Percentiles rank a stretch among this genome's conserved stretches.
These are phyloP conservation scores for Termitomyces sp. DNA, from an alignment of 768 basidiomycete genomes.

Conservation along the genomic window DNA sequence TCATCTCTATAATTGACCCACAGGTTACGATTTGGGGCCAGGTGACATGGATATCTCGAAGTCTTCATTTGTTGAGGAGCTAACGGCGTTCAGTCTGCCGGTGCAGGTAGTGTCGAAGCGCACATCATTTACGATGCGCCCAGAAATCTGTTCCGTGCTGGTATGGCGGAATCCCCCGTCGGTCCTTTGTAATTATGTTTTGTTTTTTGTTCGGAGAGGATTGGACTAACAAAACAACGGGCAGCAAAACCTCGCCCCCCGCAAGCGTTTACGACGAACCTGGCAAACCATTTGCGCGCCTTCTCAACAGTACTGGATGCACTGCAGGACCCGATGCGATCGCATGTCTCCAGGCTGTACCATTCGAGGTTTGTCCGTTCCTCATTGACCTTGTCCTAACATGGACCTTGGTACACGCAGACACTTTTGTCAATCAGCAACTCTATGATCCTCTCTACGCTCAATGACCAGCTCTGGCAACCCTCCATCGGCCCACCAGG, in stretches of 20 bases:
- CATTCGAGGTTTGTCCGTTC: constrained; percentile 30
- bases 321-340: constrained; percentile 30
- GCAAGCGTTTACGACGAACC: constrained; percentile 43
- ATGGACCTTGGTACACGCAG: constrained; percentile 21
- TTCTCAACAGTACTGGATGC: constrained; percentile 42
- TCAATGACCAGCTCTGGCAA: constrained; percentile 54
- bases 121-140: constrained; percentile 39
- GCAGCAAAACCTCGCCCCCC: constrained; percentile 45
- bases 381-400: not conserved
- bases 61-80: not conserved
- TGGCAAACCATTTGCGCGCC: constrained; percentile 42
- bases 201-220: not conserved
- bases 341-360: constrained; percentile 37
- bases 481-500: constrained; percentile 46
- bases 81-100: constrained; percentile 34
- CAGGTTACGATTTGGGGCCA: constrained; percentile 52
- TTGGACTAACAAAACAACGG: not conserved
- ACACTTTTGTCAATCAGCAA: constrained; percentile 44
- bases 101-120: constrained; percentile 43
- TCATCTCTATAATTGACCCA: not conserved
- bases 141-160: constrained; percentile 40
- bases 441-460: constrained; percentile 32
- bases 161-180: constrained; percentile 45
- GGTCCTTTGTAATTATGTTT: constrained; percentile 42
- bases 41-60: not conserved